Evolutionary conservation across 768 basidiomycete genomes (phyloP), one percentile per base, ranked within the genome.

Genomic region (Russula abietina): DNA sequence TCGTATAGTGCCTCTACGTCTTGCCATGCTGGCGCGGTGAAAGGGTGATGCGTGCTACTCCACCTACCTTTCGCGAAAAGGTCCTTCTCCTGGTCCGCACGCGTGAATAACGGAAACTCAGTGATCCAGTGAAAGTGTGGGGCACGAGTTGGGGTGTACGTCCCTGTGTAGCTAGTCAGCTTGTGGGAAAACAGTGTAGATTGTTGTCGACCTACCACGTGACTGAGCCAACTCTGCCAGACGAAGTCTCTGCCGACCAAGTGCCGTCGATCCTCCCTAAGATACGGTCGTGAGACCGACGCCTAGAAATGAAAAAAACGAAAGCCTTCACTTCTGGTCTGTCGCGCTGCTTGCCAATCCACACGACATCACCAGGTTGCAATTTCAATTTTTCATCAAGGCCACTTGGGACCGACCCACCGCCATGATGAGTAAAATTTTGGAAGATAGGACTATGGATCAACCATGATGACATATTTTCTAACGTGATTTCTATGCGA

Each of bases 111-210:
- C 16, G 95, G 95, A 72, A 97, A 97, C 73, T 96, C 93, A 5
- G 93, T 96, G 57, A 98, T 83, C 95, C 95, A 98, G 22, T 95
- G 79, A 74, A 98, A 95, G 73, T 91, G 88, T 53, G 91, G 91
- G 28, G 75, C 74, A 32, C 78, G 58, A 3, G 85, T 75, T 12
- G 87, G 78, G 17, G 71, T 73, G 61, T 67, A 86, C 79, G 54
- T 83, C 80, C 56, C 86, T 89, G 88, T 68, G 57, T 59, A 41
- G 38, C 41, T 48, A 38, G 30, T 48, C 39, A 45, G 41, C 50
- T 59, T 28, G 11, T 8, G 14, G 24, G 56, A 48, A 55, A 48
- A 26, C 38, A 55, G 53, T 33, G 8, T 54, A 60, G 65, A 36
- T 39, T 48, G 46, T 59, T 64, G 70, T 62, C 45, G 39, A 70